Evolutionary conservation across 441 rosid species (phyloP).

Genomic region (Eugenia klotzschiana): DNA sequence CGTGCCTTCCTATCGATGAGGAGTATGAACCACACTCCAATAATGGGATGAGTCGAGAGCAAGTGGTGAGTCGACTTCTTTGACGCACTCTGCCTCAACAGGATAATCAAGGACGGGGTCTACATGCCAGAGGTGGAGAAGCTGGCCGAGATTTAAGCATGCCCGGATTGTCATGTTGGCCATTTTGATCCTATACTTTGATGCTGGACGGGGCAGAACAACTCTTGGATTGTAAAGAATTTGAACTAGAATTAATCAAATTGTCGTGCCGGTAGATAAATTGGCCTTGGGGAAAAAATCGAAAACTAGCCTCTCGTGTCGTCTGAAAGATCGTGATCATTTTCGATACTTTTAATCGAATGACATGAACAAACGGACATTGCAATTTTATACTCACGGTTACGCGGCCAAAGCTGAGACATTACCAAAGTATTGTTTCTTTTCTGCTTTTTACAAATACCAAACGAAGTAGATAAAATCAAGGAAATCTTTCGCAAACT

Average conservation of each 20-base stretch:
- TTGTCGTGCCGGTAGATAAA: background rate
- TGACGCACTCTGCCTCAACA: slow-evolving; percentile 44
- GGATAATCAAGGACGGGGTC: slow-evolving; percentile 32
- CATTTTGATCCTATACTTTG: slow-evolving; percentile 79
- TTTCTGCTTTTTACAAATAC: background rate
- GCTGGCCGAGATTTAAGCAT: slow-evolving; percentile 67
- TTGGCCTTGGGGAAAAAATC: background rate
- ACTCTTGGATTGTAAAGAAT: slow-evolving; percentile 54
- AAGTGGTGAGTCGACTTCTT: slow-evolving; percentile 85
- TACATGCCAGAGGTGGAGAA: slow-evolving; percentile 55
- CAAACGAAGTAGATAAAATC: background rate
- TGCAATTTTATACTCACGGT: background rate
- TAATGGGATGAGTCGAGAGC: slow-evolving; percentile 57
- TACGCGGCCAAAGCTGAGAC: background rate
- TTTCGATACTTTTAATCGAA: background rate
- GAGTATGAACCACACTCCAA: background rate
- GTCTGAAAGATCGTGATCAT: background rate
- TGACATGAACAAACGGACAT: background rate
- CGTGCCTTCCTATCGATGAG: no score
- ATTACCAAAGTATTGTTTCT: background rate
- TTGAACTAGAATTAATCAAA: background rate
- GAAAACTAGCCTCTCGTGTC: background rate
- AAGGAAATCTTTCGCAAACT: background rate
- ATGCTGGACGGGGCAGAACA: slow-evolving; percentile 88
- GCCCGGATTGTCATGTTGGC: slow-evolving; percentile 78